Percentiles rank a stretch among this genome's conserved stretches.
Evolutionary conservation across 352 stramenopile genomes (phyloP).

Genomic region (Phytophthora hibernalis): DNA sequence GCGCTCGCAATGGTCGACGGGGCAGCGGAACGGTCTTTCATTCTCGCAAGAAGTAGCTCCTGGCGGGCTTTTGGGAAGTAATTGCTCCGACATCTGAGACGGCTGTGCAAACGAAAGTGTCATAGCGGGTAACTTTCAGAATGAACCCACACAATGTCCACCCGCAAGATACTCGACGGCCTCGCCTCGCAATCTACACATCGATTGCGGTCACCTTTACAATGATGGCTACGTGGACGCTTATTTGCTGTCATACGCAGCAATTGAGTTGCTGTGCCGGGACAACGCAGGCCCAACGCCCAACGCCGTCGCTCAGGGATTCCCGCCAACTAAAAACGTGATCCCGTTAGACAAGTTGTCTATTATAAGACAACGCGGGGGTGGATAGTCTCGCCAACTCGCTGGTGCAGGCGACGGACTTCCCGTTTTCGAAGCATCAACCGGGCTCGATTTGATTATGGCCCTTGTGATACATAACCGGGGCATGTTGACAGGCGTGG

Average conservation of each 20-base stretch:
- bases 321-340: slow-evolving; percentile 23
- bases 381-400: slow-evolving; percentile 20
- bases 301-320: slow-evolving; percentile 12
- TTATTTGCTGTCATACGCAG: slow-evolving; percentile 33
- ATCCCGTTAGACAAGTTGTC: slow-evolving; percentile 34
- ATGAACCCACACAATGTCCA: slow-evolving; percentile 13
- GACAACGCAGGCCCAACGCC: slow-evolving; percentile 19
- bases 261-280: slow-evolving; percentile 28
- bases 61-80: not conserved
- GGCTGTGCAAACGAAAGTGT: not conserved
- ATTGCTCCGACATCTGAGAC: not conserved
- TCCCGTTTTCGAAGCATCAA: not conserved
- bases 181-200: slow-evolving; percentile 24
- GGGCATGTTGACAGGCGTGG: slow-evolving; percentile 21
- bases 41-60: slow-evolving; percentile 8
- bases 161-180: slow-evolving; percentile 29
- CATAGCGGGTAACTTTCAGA: slow-evolving; percentile 17
- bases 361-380: no score
- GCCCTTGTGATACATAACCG: not conserved
- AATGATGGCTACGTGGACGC: slow-evolving; percentile 7
- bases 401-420: slow-evolving; percentile 4
- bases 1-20: slow-evolving; percentile 27
- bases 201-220: slow-evolving; percentile 13
- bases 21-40: slow-evolving; percentile 36
- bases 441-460: slow-evolving; percentile 11